phyloP scores from a whole-genome alignment of 129 eudicot genomes.

The Flaveria ramosissima region DNA sequence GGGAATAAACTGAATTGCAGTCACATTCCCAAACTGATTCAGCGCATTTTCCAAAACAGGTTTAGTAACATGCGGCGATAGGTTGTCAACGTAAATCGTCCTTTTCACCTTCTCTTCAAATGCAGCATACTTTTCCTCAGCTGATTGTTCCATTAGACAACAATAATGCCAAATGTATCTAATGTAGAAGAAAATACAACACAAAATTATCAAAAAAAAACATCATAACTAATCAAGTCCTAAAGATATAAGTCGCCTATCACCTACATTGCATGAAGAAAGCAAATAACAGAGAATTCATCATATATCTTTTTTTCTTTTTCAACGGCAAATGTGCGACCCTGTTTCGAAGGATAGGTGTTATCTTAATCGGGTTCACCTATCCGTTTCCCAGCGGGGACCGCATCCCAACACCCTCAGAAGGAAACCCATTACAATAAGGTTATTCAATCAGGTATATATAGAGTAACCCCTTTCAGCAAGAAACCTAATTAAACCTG shows the following conservation, averaged over 20 bases:
- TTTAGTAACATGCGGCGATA: slow-evolving; percentile 58
- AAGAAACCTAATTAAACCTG: not conserved
- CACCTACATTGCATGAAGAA: no score
- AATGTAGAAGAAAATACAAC: not conserved
- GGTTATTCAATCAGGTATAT: not conserved
- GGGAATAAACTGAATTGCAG: slow-evolving; percentile 46
- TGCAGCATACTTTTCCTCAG: slow-evolving; percentile 48
- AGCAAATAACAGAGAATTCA: not conserved
- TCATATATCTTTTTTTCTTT: no score
- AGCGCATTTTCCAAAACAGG: slow-evolving; percentile 59
- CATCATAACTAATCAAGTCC: not conserved
- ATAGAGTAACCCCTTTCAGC: not conserved
- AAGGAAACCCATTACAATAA: not conserved
- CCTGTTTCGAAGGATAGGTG: no score
- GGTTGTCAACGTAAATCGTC: slow-evolving; percentile 72
- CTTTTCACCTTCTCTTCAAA: slow-evolving; percentile 60
- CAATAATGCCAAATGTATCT: slow-evolving; percentile 7
- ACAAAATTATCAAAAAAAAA: not conserved
- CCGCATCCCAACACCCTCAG: no score
- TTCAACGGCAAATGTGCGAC: no score
- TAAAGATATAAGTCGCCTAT: no score
- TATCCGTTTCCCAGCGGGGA: no score
- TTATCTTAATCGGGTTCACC: no score
- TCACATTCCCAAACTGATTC: slow-evolving; percentile 62
- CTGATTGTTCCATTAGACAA: slow-evolving; percentile 27